Evolutionary conservation across 2,329 filamentous ascomycete species (phyloP).

Genomic region (Monosporascus sp.): DNA sequence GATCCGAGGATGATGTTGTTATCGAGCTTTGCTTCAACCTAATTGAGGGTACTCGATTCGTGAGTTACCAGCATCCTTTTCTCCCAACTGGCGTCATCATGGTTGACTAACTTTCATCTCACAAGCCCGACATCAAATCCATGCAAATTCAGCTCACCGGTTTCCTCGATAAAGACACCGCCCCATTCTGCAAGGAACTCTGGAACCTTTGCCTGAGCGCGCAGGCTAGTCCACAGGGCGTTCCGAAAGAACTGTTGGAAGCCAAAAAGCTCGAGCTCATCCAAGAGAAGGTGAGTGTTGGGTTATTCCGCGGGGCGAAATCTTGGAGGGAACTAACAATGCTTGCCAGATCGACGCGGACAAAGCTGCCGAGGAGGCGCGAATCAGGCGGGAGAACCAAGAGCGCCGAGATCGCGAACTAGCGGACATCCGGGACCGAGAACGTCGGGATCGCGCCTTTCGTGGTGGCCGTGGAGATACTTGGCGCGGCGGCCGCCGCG

Average conservation of each 20-base stretch:
- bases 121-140: slow-evolving; percentile 88
- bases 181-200: slow-evolving; percentile 84
- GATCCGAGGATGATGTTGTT: slow-evolving; percentile 93
- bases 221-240: slow-evolving; percentile 80
- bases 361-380: slow-evolving; percentile 70
- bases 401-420: slow-evolving; percentile 68
- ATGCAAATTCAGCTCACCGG: slow-evolving; percentile 92
- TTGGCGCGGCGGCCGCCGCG: slow-evolving; percentile 46
- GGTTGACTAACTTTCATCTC: slow-evolving; percentile 4
- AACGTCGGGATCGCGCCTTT: slow-evolving; percentile 49
- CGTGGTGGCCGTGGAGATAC: slow-evolving; percentile 49
- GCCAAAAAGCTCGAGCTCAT: slow-evolving; percentile 94
- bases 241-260: slow-evolving; percentile 90
- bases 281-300: slow-evolving; percentile 73
- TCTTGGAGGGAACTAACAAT: slow-evolving; percentile 1
- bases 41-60: slow-evolving; percentile 70
- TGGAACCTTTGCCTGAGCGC: slow-evolving; percentile 91
- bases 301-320: too few species aligned
- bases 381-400: slow-evolving; percentile 66
- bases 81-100: background rate
- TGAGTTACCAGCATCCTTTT: slow-evolving; percentile 40
- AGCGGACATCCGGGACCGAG: slow-evolving; percentile 61
- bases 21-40: slow-evolving; percentile 75
- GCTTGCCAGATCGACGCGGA: slow-evolving; percentile 68
- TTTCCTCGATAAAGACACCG: slow-evolving; percentile 89